Conservation (phyloP, 2,329 filamentous ascomycete species). For the Westerdykella ornata region DNA sequence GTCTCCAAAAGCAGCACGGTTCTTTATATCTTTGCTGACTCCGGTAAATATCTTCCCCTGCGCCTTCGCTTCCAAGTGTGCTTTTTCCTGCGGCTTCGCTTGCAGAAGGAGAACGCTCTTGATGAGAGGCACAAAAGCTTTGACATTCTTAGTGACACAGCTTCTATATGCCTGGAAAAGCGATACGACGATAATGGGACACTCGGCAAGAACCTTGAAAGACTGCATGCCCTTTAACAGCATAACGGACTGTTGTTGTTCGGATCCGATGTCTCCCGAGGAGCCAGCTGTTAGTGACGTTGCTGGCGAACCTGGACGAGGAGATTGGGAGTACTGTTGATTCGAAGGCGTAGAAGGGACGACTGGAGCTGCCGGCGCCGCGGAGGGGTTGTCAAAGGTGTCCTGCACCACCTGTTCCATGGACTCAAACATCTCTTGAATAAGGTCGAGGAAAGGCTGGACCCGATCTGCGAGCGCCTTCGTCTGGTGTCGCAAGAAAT, state of each 20-base stretch:
- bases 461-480: slow-evolving; percentile 76
- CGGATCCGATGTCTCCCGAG: slow-evolving; percentile 66
- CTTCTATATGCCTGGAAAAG: slow-evolving; percentile 89
- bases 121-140: slow-evolving; percentile 86
- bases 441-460: slow-evolving; percentile 82
- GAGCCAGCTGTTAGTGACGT: slow-evolving; percentile 69
- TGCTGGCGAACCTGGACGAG: slow-evolving; percentile 82
- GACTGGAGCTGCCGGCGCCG: slow-evolving; percentile 44
- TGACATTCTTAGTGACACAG: slow-evolving; percentile 77
- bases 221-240: slow-evolving; percentile 93
- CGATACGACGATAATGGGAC: slow-evolving; percentile 96
- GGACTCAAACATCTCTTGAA: slow-evolving; percentile 90
- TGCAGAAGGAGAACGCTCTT: slow-evolving; percentile 83
- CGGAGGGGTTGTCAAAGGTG: slow-evolving; percentile 74
- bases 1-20: slow-evolving; percentile 88
- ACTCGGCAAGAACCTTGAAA: slow-evolving; percentile 96
- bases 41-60: slow-evolving; percentile 82
- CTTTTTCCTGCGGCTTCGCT: slow-evolving; percentile 86
- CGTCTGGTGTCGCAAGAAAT: slow-evolving; percentile 87
- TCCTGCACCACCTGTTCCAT: slow-evolving; percentile 94
- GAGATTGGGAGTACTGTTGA: slow-evolving; percentile 71
- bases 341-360: slow-evolving; percentile 59
- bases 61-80: slow-evolving; percentile 75
- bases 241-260: slow-evolving; percentile 74
- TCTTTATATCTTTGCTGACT: slow-evolving; percentile 88